These are phyloP conservation scores for Calophaca sinica DNA, from an alignment of 306 rosid species.

Conservation along the genomic window DNA sequence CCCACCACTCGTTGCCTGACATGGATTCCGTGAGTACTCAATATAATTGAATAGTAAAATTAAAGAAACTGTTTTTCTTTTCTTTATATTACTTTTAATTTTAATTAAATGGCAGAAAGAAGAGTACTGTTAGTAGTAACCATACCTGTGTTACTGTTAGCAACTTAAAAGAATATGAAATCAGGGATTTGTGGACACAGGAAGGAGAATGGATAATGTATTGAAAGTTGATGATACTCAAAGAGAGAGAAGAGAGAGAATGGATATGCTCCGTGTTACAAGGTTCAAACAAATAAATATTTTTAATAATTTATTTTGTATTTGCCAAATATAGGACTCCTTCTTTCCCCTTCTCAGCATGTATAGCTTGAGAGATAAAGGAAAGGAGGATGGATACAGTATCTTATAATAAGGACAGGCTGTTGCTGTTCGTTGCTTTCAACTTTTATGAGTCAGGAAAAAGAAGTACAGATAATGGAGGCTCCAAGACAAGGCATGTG, in stretches of 20 bases:
- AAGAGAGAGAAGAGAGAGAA: slow-evolving; percentile 37
- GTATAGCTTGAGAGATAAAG: slow-evolving; percentile 45
- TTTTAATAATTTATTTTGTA: slow-evolving; percentile 38
- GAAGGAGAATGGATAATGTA: slow-evolving; percentile 15
- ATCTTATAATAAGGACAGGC: slow-evolving; percentile 61
- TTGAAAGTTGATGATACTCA: neutral
- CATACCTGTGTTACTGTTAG: slow-evolving; percentile 47
- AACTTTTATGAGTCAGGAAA: slow-evolving; percentile 60
- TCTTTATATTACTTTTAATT: neutral
- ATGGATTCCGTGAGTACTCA: slow-evolving; percentile 62
- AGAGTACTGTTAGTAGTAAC: slow-evolving; percentile 1
- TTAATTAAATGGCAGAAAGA: slow-evolving; percentile 4
- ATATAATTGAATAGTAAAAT: slow-evolving; percentile 33
- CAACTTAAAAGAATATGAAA: slow-evolving; percentile 42
- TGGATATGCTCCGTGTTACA: neutral
- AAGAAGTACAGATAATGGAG: slow-evolving; percentile 60
- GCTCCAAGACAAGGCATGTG: slow-evolving; percentile 78
- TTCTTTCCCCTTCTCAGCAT: neutral
- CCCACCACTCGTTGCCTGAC: slow-evolving; percentile 62
- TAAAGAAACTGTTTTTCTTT: neutral
- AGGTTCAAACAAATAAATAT: slow-evolving; percentile 25
- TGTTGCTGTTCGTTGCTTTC: slow-evolving; percentile 73
- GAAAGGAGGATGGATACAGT: slow-evolving; percentile 21
- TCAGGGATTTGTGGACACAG: slow-evolving; percentile 46
- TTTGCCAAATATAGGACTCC: slow-evolving; percentile 44